Percentiles rank a stretch among this genome's conserved stretches.
Evolutionary conservation across 306 rosid genomes (phyloP).

Genomic region (Pyrus communis): DNA sequence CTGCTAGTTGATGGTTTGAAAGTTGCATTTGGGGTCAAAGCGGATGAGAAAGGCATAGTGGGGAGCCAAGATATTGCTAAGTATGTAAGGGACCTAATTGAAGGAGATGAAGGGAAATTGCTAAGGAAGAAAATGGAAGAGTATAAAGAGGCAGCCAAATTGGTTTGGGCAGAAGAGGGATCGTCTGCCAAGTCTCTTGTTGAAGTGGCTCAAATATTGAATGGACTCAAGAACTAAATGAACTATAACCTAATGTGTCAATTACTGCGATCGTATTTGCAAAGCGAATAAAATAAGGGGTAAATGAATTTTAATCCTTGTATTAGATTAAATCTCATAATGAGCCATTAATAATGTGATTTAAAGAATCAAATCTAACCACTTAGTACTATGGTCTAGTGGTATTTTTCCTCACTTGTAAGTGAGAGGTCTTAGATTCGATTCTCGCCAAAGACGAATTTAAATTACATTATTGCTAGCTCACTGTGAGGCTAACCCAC

Average conservation of each 20-base stretch:
- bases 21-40: constrained; percentile 2
- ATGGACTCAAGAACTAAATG: neutral
- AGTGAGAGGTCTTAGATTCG: no score
- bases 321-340: no score
- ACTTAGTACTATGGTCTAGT: no score
- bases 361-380: no score
- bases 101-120: constrained; percentile 10
- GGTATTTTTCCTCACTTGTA: no score
- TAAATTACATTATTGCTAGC: no score
- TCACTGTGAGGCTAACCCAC: no score
- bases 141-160: neutral
- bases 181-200: neutral
- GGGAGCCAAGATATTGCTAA: neutral
- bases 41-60: constrained; percentile 5
- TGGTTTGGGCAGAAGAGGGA: neutral
- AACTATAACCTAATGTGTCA: neutral
- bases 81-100: neutral
- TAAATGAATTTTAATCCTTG: no score
- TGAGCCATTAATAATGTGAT: no score
- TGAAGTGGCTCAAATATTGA: neutral
- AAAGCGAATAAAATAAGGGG: no score
- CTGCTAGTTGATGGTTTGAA: neutral
- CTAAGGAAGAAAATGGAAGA: neutral
- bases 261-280: neutral
- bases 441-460: no score